A percentile compares a stretch with the other conserved stretches of the same genome.
Evolutionary conservation across 306 rosid genomes (phyloP).

Genomic region (Acacia confusa): DNA sequence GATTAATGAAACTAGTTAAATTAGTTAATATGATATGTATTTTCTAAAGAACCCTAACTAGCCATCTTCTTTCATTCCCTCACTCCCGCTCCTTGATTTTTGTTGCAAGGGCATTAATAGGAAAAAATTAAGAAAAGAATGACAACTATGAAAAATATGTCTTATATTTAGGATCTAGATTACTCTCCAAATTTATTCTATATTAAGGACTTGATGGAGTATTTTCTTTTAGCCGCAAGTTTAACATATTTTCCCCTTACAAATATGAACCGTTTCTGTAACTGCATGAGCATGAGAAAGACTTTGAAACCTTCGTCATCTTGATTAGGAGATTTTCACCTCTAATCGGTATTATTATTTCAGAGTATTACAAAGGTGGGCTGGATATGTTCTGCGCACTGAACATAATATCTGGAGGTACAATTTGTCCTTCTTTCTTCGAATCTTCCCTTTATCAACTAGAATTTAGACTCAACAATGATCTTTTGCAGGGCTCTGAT

Average conservation of each 20-base stretch:
- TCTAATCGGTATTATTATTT: constrained; percentile 38
- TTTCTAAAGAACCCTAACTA: too few species aligned
- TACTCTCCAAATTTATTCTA: too few species aligned
- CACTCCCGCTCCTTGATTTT: too few species aligned
- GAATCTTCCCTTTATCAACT: background rate
- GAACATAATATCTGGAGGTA: constrained; percentile 99
- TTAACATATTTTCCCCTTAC: constrained; percentile 4
- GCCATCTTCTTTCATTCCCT: too few species aligned
- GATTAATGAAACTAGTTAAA: too few species aligned
- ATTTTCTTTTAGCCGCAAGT: constrained; percentile 6
- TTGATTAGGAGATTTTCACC: constrained; percentile 29
- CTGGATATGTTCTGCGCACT: constrained; percentile 59
- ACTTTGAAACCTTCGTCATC: constrained; percentile 26
- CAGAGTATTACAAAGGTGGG: constrained; percentile 98
- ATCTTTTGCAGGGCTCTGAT: constrained; percentile 77
- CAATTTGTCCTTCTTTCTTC: constrained; percentile 16
- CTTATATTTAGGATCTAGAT: too few species aligned
- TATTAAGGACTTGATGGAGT: background rate
- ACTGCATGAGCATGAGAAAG: constrained; percentile 4
- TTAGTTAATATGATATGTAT: too few species aligned
- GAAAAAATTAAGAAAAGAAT: too few species aligned
- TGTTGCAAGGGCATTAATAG: too few species aligned
- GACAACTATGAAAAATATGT: too few species aligned
- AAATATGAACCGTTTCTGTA: constrained; percentile 20
- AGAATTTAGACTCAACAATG: constrained; percentile 18